Conservation (phyloP, 352 stramenopile species). For the Pseudoperonospora humuli region DNA sequence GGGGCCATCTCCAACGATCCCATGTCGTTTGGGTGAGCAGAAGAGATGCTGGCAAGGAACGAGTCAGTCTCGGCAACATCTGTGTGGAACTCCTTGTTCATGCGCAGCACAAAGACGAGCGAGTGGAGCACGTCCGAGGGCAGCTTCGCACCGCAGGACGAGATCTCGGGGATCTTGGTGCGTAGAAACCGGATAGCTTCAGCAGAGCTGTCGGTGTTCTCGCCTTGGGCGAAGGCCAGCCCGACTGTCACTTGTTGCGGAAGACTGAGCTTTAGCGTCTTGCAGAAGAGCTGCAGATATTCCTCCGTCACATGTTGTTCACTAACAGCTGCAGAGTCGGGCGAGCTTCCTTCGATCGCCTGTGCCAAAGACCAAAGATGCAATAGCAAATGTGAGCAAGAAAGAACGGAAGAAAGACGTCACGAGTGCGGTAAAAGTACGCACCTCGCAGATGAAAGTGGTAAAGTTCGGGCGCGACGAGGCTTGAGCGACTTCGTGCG, state of each 20-base stretch:
- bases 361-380: conserved; percentile 7
- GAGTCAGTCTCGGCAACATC: conserved; percentile 77
- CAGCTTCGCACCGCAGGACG: conserved; percentile 71
- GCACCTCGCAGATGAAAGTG: conserved; percentile 81
- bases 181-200: conserved; percentile 74
- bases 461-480: conserved; percentile 87
- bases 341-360: conserved; percentile 61
- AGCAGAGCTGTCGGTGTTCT: conserved; percentile 43
- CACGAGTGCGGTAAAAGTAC: not conserved
- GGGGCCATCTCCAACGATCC: conserved; percentile 77
- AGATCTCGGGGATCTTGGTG: conserved; percentile 80
- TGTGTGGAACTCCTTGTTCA: conserved; percentile 67
- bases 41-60: conserved; percentile 79
- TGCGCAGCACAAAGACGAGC: conserved; percentile 74
- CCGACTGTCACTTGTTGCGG: conserved; percentile 82
- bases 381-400: not conserved
- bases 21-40: conserved; percentile 83
- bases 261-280: conserved; percentile 76
- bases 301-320: conserved; percentile 61
- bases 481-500: conserved; percentile 86
- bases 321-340: conserved; percentile 23
- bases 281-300: conserved; percentile 71
- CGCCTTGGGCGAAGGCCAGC: conserved; percentile 71
- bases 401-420: not conserved
- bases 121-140: conserved; percentile 76